Conservation (phyloP, 176 grass and related monocot genomes). For the Carex cristatella region DNA sequence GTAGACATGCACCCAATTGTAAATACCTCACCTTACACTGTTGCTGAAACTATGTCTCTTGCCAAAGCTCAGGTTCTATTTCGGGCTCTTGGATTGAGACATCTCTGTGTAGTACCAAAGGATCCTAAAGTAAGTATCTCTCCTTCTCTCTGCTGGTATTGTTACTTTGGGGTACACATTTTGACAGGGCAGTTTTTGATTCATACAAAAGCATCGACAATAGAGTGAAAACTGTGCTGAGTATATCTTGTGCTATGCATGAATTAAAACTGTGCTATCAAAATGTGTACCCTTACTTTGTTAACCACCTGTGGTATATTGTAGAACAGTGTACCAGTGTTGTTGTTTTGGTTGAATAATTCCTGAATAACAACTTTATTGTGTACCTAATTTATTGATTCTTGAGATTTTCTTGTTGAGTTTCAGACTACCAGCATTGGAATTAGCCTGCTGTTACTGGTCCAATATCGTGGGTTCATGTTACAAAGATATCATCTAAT, state of each 20-base stretch:
- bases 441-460: neutral
- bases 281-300: neutral
- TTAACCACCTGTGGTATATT: neutral
- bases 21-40: slow-evolving; percentile 85
- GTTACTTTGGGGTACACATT: neutral
- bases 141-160: neutral
- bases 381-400: neutral
- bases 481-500: neutral
- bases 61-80: slow-evolving; percentile 85
- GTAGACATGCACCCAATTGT: slow-evolving; percentile 76
- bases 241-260: no score
- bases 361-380: neutral
- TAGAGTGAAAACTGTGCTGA: no score
- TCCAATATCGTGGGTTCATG: neutral
- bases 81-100: slow-evolving; percentile 63
- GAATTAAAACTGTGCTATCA: no score
- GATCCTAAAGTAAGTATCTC: slow-evolving; percentile 58
- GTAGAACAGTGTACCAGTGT: neutral
- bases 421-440: neutral
- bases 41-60: slow-evolving; percentile 88
- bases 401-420: neutral
- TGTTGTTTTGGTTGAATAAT: neutral
- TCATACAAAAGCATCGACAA: no score
- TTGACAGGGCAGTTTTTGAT: no score
- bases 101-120: slow-evolving; percentile 84